Evolutionary conservation across 2,329 filamentous ascomycete species (phyloP), one percentile per base, ranked within the genome.

Genomic region (Emmonsiellopsis sp.): DNA sequence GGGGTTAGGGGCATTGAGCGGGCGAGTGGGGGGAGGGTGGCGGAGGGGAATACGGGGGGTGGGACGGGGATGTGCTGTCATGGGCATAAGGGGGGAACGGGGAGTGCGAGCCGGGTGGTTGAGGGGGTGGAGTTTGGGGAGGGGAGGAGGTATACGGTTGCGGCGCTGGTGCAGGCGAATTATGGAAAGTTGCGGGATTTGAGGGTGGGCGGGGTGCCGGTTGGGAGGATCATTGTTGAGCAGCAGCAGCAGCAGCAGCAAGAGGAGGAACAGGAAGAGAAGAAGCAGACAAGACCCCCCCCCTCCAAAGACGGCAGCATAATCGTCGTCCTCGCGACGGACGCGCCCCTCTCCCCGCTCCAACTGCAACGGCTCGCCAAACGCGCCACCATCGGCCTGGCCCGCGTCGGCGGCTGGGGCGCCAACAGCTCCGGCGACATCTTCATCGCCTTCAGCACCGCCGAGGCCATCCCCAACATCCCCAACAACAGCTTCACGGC

Each of bases 41-140:
- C 68, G 2, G 83, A 87, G 65, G 84, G 84, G 0, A 82, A 80
- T 58, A 77, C 76, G 1, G 84, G 84, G 2, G 84, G 84, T 14
- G 84, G 84, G n/a, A 83, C 82, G 0, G 83, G 82, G 11, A 85
- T 86, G 81, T 74, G 81, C 39, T 84, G 80, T 61, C 81, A 85
- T 60, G 77, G 76, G 57, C 84, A 81, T 70, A 85, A 86, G 63
- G 84, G 82, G 37, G 83, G 84, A 0, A 87, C 83, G 0, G 83
- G 83, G 1, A 82, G 77, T 0, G 78, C 77, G 59, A 82, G 77
- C 47, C 75, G 84, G 27, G 58, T 81, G 6, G 74, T 86, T n/a
- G 66, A 69, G 2, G 77, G 77, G 0, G 58, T 72, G 27, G 71
- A 72, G 44, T 65, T 69, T 2, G 77, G 77, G 0, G 59, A 72